Base-by-base conservation (phyloP, 805 yeast species). In the Saccharomyces jurei region DNA sequence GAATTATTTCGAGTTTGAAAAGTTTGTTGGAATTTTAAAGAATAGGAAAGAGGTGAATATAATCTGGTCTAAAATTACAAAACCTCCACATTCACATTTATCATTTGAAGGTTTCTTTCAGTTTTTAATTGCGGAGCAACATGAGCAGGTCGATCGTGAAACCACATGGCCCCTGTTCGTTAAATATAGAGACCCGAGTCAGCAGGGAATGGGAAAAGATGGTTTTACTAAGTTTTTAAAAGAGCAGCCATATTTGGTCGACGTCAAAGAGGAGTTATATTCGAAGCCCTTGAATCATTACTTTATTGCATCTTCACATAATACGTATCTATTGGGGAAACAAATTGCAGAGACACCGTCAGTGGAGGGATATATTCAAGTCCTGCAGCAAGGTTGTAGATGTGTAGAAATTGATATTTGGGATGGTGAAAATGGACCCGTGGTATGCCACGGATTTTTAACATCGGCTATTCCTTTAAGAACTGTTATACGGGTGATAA, bases 381-480 rank as follows among this genome's bases (percentile, higher is more conserved):
- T 89, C 0, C 72, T 94, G 50, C 97, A 90, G 66, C 80, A 90
- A 53, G 98, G 99, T 1, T 94, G 98, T 63, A 76, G 97, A 48
- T 91, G 97, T 58, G 77, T 94, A n/a, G 99, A 94, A 65, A 82
- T 94, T 46, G 99, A 94, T 69, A 77, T 94, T 22, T 94, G 99
- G 99, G 96, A 92, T 72, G 87, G 85, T 25, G 83, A 80, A 32
- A 69, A 71, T 11, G 91, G 86, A 0, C 99, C 99, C 0, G 80
- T 88, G 0, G 97, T 94, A 0, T 86, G 87, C 29, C 99, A 94
- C 69, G 99, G 99, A 0, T 82, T 96, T 0, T 81, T 94, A 58
- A 89, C 98, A 0, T 77, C 84, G 0, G 81, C 92, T 0, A 81
- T 92, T 10, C 80, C 82, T 1, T 78, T 92, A 30, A 67, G 74